Evolutionary conservation across 1,284 basidiomycete species (phyloP), one percentile per base, ranked within the genome.

Genomic region (Microstroma glucosiphilum): DNA sequence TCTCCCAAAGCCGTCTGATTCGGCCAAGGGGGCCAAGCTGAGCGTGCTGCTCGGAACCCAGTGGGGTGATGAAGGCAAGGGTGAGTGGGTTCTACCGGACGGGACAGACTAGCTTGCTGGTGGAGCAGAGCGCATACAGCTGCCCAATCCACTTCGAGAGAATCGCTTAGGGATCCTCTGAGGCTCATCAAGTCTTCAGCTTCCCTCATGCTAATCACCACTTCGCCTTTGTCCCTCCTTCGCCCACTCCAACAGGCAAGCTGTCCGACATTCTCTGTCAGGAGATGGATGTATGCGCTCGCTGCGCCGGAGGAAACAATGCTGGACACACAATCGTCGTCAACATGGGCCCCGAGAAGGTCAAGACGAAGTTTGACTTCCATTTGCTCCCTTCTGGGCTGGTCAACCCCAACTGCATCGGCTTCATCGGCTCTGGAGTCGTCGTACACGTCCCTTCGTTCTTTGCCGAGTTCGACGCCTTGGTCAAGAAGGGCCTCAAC

Each of bases 271-370:
- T 79, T 37, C 71, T 79, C 57, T 66, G 68, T 43, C 89, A 88
- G 21, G 86, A 94, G 60, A 86, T 87, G 71, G 94, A 98, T 80
- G 82, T 98, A 77, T 97, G 93, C 77, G 94, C 93, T 41, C 86
- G 94, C 56, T 97, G 92, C 80, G 94, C 94, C 6, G 94, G 94
- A 30, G 96, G 94, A 19, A 97, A 97, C 83, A 98, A 98, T 80
- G 94, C 94, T 49, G 96, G 94, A 6, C 94, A 98, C 82, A 98
- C 96, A 40, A 96, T 98, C 80, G 89, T 98, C 68, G 91, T 89
- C 43, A 88, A 89, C 55, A 80, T 83, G 85, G 70, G 87, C 82
- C 61, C 84, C 83, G 75, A 86, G 85, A 79, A 86, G 80, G 87
- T 83, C 67, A 86, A 86, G 80, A 91, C 86, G 71, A 93, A 88